Evolutionary conservation across 1,139 yeast genomes (phyloP).

Genomic region (Yamadazyma spencermartinsiae): DNA sequence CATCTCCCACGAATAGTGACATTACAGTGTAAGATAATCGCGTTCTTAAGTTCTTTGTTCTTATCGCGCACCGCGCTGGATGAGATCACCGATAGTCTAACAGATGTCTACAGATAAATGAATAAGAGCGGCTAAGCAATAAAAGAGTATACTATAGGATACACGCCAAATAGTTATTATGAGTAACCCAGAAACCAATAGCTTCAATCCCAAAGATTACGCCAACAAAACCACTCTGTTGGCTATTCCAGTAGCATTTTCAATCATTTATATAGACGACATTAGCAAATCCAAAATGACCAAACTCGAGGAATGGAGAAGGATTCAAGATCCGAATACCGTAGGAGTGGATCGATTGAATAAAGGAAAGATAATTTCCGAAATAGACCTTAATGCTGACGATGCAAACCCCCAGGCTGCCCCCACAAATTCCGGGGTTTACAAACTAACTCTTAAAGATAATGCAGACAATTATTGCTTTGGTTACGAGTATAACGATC

Average conservation of each 20-base stretch:
- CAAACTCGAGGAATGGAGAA: conserved; percentile 43
- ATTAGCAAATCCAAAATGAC: conserved; percentile 35
- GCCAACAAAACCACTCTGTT: conserved; percentile 13
- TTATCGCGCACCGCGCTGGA: no score
- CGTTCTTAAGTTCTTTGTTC: background rate
- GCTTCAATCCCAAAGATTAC: conserved; percentile 20
- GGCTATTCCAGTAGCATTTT: conserved; percentile 24
- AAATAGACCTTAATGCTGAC: conserved; percentile 30
- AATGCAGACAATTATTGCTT: conserved; percentile 31
- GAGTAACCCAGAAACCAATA: background rate
- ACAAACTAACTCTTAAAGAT: conserved; percentile 38
- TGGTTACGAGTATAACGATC: conserved; percentile 41
- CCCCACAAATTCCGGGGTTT: conserved; percentile 18
- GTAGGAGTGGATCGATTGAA: conserved; percentile 41
- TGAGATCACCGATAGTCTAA: no score
- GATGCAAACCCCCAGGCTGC: conserved; percentile 10
- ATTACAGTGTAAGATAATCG: conserved; percentile 3
- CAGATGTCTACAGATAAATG: no score
- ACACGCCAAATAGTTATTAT: background rate
- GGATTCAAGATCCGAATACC: conserved; percentile 38
- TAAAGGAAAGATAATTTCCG: conserved; percentile 29
- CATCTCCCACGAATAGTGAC: conserved; percentile 19
- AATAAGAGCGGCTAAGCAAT: no score
- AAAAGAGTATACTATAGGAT: background rate
- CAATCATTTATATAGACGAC: conserved; percentile 35